Conservation (phyloP, 768 basidiomycete species). For the Phanerochaete carnosa region DNA sequence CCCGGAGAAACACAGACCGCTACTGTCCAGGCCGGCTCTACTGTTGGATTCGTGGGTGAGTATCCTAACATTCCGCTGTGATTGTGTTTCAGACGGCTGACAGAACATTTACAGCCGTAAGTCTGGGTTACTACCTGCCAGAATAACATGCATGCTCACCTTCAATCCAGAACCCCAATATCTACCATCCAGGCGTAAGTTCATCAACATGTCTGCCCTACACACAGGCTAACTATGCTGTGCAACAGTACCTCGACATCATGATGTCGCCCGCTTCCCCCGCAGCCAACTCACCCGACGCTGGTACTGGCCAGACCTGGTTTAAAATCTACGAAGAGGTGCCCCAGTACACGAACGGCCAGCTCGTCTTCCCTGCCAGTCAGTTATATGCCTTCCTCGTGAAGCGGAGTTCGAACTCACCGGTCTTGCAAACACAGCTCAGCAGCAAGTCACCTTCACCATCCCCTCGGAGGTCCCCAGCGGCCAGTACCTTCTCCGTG, state of each 20-base stretch:
- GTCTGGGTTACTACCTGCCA: background rate
- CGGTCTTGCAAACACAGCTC: conserved; percentile 7
- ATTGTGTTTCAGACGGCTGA: background rate
- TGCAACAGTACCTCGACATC: conserved; percentile 24
- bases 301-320: conserved; percentile 42
- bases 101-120: conserved; percentile 8
- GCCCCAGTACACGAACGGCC: conserved; percentile 21
- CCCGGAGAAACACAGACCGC: conserved; percentile 20
- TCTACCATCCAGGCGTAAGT: conserved; percentile 27
- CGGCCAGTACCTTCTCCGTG: conserved; percentile 32
- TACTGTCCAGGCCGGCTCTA: conserved; percentile 25
- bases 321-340: conserved; percentile 41
- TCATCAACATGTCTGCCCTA: background rate
- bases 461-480: conserved; percentile 28
- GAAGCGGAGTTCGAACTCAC: background rate
- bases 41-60: conserved; percentile 26
- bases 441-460: conserved; percentile 26
- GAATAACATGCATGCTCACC: background rate
- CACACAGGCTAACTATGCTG: background rate
- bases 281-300: conserved; percentile 26
- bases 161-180: conserved; percentile 15
- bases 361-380: conserved; percentile 26
- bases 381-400: background rate
- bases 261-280: conserved; percentile 29
- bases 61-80: background rate